Percentiles rank a stretch among this genome's conserved stretches.
These are phyloP conservation scores for Cercophora samala DNA, from an alignment of 495 filamentous ascomycete species.

Conservation along the genomic window DNA sequence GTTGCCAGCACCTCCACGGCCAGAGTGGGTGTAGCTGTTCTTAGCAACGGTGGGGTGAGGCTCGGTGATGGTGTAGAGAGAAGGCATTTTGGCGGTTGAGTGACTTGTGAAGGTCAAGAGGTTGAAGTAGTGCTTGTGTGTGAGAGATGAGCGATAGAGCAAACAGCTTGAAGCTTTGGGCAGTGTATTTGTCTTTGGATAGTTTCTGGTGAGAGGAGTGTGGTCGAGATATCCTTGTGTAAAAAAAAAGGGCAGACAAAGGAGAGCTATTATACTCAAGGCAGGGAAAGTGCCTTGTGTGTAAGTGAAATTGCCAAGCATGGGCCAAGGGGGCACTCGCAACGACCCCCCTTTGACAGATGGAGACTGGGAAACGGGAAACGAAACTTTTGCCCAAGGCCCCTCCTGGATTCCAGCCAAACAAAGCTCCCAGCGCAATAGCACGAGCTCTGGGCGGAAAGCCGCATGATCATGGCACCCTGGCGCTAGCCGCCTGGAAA, in stretches of 20 bases:
- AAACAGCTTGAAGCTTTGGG: background rate
- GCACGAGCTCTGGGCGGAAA: constrained; percentile 18
- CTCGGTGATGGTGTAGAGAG: constrained; percentile 67
- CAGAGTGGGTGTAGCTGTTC: constrained; percentile 65
- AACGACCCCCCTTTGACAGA: constrained; percentile 6
- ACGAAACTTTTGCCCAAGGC: background rate
- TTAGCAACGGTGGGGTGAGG: constrained; percentile 70
- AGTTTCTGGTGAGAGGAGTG: background rate
- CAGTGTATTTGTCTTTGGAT: background rate
- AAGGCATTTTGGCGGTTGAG: constrained; percentile 36
- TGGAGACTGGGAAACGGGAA: background rate
- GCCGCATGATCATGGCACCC: constrained; percentile 19
- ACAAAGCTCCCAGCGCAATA: constrained; percentile 11
- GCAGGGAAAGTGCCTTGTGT: constrained; percentile 8
- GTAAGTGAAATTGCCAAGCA: constrained; percentile 8
- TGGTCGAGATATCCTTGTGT: constrained; percentile 2
- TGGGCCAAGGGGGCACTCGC: background rate
- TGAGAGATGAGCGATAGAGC: constrained; percentile 5
- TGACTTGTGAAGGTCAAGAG: constrained; percentile 26
- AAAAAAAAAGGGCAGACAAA: constrained; percentile 5
- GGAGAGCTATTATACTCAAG: constrained; percentile 8
- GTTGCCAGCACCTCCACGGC: constrained; percentile 89
- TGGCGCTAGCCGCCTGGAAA: constrained; percentile 3
- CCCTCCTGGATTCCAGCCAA: constrained; percentile 7
- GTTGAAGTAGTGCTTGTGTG: constrained; percentile 6